These are phyloP conservation scores for Coniella lustricola DNA, from an alignment of 2,329 filamentous ascomycete species.

Conservation along the genomic window DNA sequence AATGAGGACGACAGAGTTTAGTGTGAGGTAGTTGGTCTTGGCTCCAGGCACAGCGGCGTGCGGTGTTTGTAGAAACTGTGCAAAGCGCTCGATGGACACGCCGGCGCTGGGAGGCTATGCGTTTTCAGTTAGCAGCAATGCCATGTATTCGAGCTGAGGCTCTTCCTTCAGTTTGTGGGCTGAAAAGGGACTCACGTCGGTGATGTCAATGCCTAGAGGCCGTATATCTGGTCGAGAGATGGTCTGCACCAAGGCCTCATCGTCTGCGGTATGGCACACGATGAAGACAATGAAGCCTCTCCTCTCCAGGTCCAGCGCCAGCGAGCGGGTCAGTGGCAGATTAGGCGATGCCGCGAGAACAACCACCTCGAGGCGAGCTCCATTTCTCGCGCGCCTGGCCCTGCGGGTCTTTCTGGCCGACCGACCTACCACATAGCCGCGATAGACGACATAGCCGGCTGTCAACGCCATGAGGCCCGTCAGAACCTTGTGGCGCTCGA, in stretches of 20 bases:
- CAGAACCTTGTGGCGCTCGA: constrained; percentile 63
- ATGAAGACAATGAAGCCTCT: constrained; percentile 91
- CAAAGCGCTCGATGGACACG: constrained; percentile 65
- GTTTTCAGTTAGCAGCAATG: constrained; percentile 8
- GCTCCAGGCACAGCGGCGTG: constrained; percentile 72
- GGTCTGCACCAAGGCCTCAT: constrained; percentile 70
- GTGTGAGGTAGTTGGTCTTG: constrained; percentile 64
- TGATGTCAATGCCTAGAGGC: constrained; percentile 75
- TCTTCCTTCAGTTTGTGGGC: neutral
- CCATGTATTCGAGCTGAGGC: neutral
- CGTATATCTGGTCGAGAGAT: constrained; percentile 76
- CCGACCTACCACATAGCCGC: constrained; percentile 42
- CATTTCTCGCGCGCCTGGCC: constrained; percentile 72
- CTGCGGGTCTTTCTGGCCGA: constrained; percentile 62
- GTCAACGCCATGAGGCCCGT: constrained; percentile 65
- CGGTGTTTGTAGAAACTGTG: constrained; percentile 62
- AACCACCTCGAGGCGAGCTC: constrained; percentile 77
- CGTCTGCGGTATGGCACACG: constrained; percentile 76
- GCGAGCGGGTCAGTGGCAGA: constrained; percentile 73
- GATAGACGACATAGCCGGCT: constrained; percentile 57
- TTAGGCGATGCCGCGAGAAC: constrained; percentile 84
- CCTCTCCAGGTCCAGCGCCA: constrained; percentile 80
- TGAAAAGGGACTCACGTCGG: constrained; percentile 52
- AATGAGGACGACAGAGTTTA: constrained; percentile 77
- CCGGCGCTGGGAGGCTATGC: constrained; percentile 59